Evolutionary conservation across 179 eudicot species (phyloP).

Genomic region (Silene noctiflora): DNA sequence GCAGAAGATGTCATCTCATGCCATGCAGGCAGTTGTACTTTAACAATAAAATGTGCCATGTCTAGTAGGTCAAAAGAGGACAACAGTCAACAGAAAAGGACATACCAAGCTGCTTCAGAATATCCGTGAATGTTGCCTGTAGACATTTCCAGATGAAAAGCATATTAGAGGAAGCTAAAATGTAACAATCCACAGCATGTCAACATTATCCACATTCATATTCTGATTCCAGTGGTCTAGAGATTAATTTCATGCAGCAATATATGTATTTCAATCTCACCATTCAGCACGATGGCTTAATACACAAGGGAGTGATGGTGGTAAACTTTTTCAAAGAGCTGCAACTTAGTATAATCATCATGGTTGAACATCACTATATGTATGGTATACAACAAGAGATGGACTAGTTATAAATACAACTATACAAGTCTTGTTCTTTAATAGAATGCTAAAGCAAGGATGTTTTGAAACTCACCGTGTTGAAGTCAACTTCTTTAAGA

Average conservation of each 20-base stretch:
- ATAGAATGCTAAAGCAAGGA: not conserved
- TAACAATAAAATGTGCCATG: not conserved
- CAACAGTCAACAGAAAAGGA: not conserved
- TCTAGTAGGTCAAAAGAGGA: not conserved
- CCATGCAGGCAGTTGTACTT: not conserved
- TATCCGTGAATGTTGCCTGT: conserved; percentile 97
- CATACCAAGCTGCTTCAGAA: conserved; percentile 80
- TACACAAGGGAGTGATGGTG: not conserved
- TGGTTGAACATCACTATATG: not conserved
- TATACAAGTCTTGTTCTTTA: not conserved
- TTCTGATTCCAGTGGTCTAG: not conserved
- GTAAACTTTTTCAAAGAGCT: not conserved
- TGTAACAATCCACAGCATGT: not conserved
- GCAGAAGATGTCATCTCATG: conserved; percentile 5
- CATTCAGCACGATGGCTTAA: not conserved
- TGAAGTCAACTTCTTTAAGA: conserved; percentile 90
- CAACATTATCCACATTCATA: not conserved
- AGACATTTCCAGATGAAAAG: conserved; percentile 23
- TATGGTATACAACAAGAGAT: not conserved
- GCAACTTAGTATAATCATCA: not conserved
- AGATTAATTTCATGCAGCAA: not conserved
- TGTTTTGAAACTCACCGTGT: conserved; percentile 56
- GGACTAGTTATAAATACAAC: not conserved
- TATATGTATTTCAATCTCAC: not conserved
- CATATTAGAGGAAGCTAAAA: conserved; percentile 10